A percentile compares a stretch with the other conserved stretches of the same genome.
phyloP scores from a whole-genome alignment of 2,329 filamentous ascomycete genomes.

The Aspergillus nomiae region DNA sequence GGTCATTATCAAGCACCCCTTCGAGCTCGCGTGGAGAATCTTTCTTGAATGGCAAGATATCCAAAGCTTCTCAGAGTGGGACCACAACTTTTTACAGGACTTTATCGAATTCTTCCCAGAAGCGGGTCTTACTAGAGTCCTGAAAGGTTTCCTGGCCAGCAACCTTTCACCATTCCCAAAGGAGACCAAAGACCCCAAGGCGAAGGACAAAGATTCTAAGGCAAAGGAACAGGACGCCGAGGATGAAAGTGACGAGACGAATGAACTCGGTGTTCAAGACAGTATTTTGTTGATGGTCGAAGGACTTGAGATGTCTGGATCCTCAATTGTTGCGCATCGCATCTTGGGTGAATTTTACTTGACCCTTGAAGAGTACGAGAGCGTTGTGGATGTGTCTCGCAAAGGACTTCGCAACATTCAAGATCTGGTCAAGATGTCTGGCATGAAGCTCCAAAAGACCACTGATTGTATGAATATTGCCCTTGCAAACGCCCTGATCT shows the following conservation, averaged over 20 bases:
- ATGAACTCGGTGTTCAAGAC: constrained; percentile 71
- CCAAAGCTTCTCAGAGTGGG: constrained; percentile 73
- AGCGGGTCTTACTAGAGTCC: constrained; percentile 76
- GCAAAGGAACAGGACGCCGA: constrained; percentile 16
- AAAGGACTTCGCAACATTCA: constrained; percentile 67
- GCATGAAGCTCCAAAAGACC: constrained; percentile 68
- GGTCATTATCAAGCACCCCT: constrained; percentile 94
- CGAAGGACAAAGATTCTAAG: constrained; percentile 37
- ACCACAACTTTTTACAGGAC: constrained; percentile 73
- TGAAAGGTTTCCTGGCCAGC: constrained; percentile 80
- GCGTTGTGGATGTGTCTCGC: constrained; percentile 74
- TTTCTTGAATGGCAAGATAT: constrained; percentile 86
- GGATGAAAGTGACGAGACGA: constrained; percentile 45
- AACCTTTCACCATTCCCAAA: constrained; percentile 78
- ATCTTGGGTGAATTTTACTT: constrained; percentile 83
- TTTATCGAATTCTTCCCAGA: constrained; percentile 85
- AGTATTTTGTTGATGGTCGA: constrained; percentile 79
- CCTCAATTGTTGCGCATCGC: constrained; percentile 80
- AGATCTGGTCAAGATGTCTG: constrained; percentile 66
- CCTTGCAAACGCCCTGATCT: constrained; percentile 84
- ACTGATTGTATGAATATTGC: constrained; percentile 73
- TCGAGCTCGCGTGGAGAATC: constrained; percentile 86
- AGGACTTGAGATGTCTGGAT: constrained; percentile 62
- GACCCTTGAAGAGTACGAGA: constrained; percentile 81
- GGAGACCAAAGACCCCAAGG: constrained; percentile 29